Base-by-base conservation (phyloP, 2,329 filamentous ascomycete genomes). In the Thielaviopsis musarum region DNA sequence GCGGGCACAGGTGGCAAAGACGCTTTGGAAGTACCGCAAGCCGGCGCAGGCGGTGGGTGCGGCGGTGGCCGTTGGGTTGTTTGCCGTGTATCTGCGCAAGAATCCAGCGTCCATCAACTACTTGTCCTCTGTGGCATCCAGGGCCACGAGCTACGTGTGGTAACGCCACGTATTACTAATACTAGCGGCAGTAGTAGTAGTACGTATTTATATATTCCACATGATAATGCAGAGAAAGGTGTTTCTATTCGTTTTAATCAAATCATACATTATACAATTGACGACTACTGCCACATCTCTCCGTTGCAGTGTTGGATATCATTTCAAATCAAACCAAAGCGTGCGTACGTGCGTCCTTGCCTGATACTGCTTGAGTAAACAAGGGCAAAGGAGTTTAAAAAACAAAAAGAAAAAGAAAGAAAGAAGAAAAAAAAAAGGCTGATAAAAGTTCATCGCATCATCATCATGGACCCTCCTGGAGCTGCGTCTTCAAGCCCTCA, bases 41-140 rank as follows among this genome's bases (percentile, higher is more conserved):
- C 82, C 87, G 0, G 79, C 79, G 52, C 74, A 79, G 17, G 78
- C 80, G 26, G 72, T 83, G 54, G 84, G 80, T 28, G 70, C 83
- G 57, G 82, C 88, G 24, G 70, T 93, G 26, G 67, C 85, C 5
- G 77, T 91, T 54, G 87, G 82, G 28, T 70, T 83, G 24, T 64
- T 87, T 59, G 87, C 88, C 7, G 73, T 89, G 61, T 87, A 84
- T 70, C 69, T 90, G 63, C 77, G 81, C 58, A 81, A 74, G 59
- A 73, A 74, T 21, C 69, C 73, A 2, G 59, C 64, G 13, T 66
- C 59, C 19, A 13, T 61, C 10, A 58, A 59, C 51, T 52, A 57
- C 28, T 24, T 61, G 30, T 45, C 61, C 10, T 57, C 57, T 17
- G 17, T 45, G 34, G 30, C 22, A 13, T 19, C 21, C 30, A 54